Base-by-base conservation (phyloP, 345 rosid genomes). In the Bruguiera parviflora region DNA sequence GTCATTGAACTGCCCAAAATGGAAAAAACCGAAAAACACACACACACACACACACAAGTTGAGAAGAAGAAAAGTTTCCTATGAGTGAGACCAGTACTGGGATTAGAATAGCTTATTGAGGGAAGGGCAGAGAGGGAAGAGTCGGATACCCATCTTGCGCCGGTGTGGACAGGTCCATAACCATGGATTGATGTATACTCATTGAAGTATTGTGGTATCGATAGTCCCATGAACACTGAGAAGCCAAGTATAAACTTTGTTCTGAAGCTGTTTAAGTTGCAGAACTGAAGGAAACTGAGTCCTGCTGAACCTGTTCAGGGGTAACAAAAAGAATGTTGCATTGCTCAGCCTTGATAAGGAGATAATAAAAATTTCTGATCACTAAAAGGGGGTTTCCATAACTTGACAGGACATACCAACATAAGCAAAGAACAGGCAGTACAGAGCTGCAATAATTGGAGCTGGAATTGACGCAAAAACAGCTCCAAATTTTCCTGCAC, bases 1-100 rank as follows among this genome's bases (percentile, higher is more conserved):
- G 80, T 95, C 99, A 66, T 95, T 95, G 84, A 95, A 95, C 99
- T 95, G 90, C 78, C 72, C 64, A 76, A 52, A 58, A 62, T 73
- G 6, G 37, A 67, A 20, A 37, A 28, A 69, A 21, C 60, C 22
- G n/a, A n/a, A 21, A 22, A 10, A 64, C 5, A 31, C 21, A 32
- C 18, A 16, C 33, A 29, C 52, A 9, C 8, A 25, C 15, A 52
- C 49, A 32, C 49, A 62, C 10, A 35, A 35, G 39, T 6, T 35
- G 8, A 35, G 39, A 35, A 10, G 15, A 39, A 13, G 5, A 43
- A 43, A 43, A 43, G 49, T 43, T 24, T 56, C 6, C 15, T 24
- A 56, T 10, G 28, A 56, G 31, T 24, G 15, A 9, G 28, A 5
- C 20, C 58, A 8, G 27, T 19, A 33, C 20, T 4, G 8, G 43